Evolutionary conservation across 176 grass and related monocot species (phyloP).

Genomic region (Zea mays): DNA sequence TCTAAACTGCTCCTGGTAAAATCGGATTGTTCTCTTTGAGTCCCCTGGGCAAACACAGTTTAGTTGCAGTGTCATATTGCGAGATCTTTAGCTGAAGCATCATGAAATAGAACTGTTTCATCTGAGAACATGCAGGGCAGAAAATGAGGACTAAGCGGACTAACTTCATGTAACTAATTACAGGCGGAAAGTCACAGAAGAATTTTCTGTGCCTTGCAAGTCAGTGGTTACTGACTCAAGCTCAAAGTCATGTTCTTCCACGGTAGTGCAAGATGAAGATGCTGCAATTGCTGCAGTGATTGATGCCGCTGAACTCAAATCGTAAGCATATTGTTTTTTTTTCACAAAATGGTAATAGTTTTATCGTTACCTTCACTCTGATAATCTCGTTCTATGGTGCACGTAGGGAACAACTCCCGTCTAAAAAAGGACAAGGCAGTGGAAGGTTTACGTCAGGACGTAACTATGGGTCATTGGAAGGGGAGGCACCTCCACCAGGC

Average conservation of each 20-base stretch:
- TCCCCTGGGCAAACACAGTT: background rate
- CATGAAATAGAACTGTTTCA: conserved; percentile 6
- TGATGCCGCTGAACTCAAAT: conserved; percentile 44
- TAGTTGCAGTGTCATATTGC: background rate
- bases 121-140: background rate
- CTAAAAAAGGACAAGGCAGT: conserved; percentile 30
- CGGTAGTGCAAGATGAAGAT: conserved; percentile 53
- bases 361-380: background rate
- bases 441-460: conserved; percentile 33
- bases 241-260: conserved; percentile 45
- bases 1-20: background rate
- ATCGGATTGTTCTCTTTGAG: background rate
- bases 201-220: conserved; percentile 29
- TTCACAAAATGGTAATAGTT: background rate
- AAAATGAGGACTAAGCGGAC: background rate
- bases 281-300: conserved; percentile 45
- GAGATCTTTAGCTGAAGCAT: background rate
- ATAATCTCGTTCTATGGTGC: conserved; percentile 2
- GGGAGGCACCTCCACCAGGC: conserved; percentile 48
- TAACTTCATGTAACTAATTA: conserved; percentile 32
- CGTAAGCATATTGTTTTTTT: conserved; percentile 12
- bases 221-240: conserved; percentile 39
- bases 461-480: conserved; percentile 35
- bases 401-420: conserved; percentile 40
- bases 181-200: conserved; percentile 56